Evolutionary conservation across 2,329 filamentous ascomycete species (phyloP).

Genomic region (Parastagonospora avenae): DNA sequence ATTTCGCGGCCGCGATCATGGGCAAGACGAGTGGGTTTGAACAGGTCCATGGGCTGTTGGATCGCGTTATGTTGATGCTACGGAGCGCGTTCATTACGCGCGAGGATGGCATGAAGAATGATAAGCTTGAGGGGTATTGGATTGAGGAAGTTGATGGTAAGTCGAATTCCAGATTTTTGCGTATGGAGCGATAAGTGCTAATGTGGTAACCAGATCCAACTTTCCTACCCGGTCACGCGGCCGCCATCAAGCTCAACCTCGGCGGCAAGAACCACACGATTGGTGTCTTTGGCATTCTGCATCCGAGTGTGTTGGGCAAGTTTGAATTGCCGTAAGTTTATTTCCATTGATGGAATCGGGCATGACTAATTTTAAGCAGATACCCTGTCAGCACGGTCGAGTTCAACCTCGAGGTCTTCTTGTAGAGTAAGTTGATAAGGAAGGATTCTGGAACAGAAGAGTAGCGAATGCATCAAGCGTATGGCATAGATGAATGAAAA

Average conservation of each 20-base stretch:
- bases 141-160: conserved; percentile 85
- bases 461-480: too few species aligned
- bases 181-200: conserved; percentile 3
- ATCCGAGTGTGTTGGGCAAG: conserved; percentile 90
- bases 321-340: conserved; percentile 77
- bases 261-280: conserved; percentile 76
- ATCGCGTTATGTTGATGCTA: conserved; percentile 91
- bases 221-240: conserved; percentile 89
- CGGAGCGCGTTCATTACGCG: conserved; percentile 78
- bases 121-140: conserved; percentile 78
- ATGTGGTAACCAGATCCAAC: conserved; percentile 66
- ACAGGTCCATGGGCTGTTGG: conserved; percentile 89
- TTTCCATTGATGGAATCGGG: neutral
- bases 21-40: conserved; percentile 95
- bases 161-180: conserved; percentile 20
- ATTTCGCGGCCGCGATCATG: conserved; percentile 95
- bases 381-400: conserved; percentile 94
- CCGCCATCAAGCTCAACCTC: conserved; percentile 78
- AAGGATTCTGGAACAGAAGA: too few species aligned
- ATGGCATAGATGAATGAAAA: too few species aligned
- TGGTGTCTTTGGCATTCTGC: conserved; percentile 90
- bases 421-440: conserved; percentile 54
- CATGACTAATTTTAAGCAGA: conserved; percentile 49
- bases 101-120: conserved; percentile 66
- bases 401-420: conserved; percentile 91